A percentile compares a stretch with the other conserved stretches of the same genome.
These are phyloP conservation scores for Pichia paraexigua DNA, from an alignment of 805 yeast genomes.

Conservation along the genomic window DNA sequence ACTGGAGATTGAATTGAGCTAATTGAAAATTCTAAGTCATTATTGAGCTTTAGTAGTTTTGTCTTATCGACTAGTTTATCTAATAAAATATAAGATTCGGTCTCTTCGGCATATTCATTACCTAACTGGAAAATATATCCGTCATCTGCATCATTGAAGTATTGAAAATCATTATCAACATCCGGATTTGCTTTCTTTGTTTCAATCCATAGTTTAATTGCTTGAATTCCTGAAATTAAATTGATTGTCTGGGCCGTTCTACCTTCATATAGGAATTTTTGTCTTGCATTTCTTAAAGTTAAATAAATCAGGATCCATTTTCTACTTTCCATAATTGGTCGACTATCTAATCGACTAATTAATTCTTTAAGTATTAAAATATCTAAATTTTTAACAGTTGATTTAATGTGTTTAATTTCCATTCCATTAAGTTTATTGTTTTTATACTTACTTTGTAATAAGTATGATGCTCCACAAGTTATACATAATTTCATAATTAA, in stretches of 20 bases:
- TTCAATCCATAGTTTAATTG: slow-evolving; percentile 26
- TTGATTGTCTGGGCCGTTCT: slow-evolving; percentile 27
- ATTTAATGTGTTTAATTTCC: neutral
- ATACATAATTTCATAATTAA: slow-evolving; percentile 28
- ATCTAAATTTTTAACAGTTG: slow-evolving; percentile 4
- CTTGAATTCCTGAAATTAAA: slow-evolving; percentile 30
- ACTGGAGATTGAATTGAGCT: neutral
- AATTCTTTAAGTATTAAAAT: slow-evolving; percentile 12
- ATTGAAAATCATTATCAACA: too few species aligned
- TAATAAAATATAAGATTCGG: slow-evolving; percentile 1
- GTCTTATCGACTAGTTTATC: slow-evolving; percentile 4
- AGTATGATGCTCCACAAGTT: slow-evolving; percentile 35
- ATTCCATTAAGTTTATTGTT: slow-evolving; percentile 19
- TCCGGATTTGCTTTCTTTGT: slow-evolving; percentile 4
- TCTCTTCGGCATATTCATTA: neutral
- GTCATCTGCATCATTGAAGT: neutral
- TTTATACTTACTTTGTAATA: slow-evolving; percentile 15
- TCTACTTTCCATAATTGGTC: slow-evolving; percentile 26
- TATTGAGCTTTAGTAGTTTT: neutral
- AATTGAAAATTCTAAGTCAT: neutral
- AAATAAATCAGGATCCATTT: slow-evolving; percentile 36
- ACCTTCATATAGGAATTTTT: slow-evolving; percentile 27
- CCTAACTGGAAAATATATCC: neutral
- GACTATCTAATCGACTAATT: slow-evolving; percentile 16
- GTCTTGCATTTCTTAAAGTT: slow-evolving; percentile 32